Evolutionary conservation across 345 rosid genomes (phyloP).

Genomic region (Heritiera fomes): DNA sequence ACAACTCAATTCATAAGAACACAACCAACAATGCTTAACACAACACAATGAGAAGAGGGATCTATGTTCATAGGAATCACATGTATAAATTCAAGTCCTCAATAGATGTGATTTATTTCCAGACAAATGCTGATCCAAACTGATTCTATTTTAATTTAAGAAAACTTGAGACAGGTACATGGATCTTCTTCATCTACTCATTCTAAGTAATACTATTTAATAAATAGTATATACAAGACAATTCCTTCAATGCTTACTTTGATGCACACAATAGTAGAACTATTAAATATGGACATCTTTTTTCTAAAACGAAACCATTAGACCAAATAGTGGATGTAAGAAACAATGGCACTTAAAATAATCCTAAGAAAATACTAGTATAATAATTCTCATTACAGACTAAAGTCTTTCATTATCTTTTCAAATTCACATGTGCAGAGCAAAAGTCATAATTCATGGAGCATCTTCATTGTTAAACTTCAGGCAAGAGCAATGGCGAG

Average conservation of each 20-base stretch:
- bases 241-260: not conserved
- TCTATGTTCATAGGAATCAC: not conserved
- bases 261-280: not conserved
- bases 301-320: not conserved
- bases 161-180: not conserved
- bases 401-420: not conserved
- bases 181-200: not conserved
- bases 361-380: not conserved
- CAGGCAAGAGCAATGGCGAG: not conserved
- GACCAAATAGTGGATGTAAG: not conserved
- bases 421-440: not conserved
- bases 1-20: conserved; percentile 19
- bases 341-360: not conserved
- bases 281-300: not conserved
- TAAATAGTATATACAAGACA: not conserved
- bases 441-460: not conserved
- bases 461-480: not conserved
- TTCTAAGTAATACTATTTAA: not conserved
- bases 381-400: not conserved
- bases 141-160: not conserved
- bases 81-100: not conserved
- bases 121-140: not conserved
- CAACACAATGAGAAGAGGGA: no score
- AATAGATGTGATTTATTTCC: not conserved
- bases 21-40: not conserved